A percentile compares a stretch with the other conserved stretches of the same genome.
Evolutionary conservation across 371 early-diverging fungal genomes (phyloP).

Genomic region (Dinochytrium kinnereticum): DNA sequence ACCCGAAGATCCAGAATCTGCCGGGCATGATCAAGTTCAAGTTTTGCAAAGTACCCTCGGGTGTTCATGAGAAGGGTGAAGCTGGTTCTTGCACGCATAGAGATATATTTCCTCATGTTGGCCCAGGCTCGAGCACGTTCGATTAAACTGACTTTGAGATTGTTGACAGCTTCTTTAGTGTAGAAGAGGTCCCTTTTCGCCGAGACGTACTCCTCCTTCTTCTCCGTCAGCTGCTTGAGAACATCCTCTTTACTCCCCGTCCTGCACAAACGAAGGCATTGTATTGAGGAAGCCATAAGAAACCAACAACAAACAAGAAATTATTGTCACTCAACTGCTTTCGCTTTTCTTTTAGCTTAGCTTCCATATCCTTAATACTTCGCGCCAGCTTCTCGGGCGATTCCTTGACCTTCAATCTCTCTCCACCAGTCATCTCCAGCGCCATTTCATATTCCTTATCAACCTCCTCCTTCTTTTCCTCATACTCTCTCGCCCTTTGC

Average conservation of each 20-base stretch:
- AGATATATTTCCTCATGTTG: conserved; percentile 72
- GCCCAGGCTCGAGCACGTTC: conserved; percentile 70
- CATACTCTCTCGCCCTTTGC: background rate
- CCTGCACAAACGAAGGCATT: too few relatives aligned
- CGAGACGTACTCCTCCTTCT: conserved; percentile 17
- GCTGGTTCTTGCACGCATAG: conserved; percentile 70
- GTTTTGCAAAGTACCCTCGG: conserved; percentile 87
- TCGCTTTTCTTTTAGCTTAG: conserved; percentile 31
- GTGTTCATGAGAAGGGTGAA: conserved; percentile 76
- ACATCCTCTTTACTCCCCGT: conserved; percentile 59
- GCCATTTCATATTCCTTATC: conserved; percentile 37
- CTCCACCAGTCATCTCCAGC: conserved; percentile 41
- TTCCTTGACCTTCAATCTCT: background rate
- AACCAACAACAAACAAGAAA: background rate
- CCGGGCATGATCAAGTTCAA: conserved; percentile 80
- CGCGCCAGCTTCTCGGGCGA: conserved; percentile 31
- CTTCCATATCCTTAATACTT: conserved; percentile 32
- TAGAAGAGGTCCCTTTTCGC: conserved; percentile 9
- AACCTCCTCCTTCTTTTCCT: conserved; percentile 39
- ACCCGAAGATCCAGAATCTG: conserved; percentile 75
- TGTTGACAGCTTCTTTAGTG: conserved; percentile 7
- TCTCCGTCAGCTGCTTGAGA: conserved; percentile 63
- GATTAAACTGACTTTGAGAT: conserved; percentile 59
- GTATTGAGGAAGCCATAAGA: background rate
- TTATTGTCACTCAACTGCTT: conserved; percentile 35